Conservation (phyloP, 2,329 filamentous ascomycete species). For the Teratosphaeria gauchensis region DNA sequence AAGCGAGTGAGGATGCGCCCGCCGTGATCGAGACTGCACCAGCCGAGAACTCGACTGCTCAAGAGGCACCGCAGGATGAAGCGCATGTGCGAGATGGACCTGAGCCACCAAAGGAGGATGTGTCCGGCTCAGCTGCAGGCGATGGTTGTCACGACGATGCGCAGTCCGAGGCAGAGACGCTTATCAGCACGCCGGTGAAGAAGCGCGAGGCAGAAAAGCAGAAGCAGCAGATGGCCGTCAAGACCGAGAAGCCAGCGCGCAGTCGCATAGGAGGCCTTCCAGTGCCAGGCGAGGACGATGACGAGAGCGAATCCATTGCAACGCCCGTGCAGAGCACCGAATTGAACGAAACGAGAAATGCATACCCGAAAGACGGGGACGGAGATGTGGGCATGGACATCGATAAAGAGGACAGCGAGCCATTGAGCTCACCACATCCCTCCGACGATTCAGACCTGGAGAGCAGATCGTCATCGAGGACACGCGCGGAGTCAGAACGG, state of each 20-base stretch:
- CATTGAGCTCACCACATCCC: constrained; percentile 20
- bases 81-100: neutral
- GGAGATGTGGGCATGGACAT: constrained; percentile 12
- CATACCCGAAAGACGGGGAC: constrained; percentile 8
- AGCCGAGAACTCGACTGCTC: neutral
- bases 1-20: neutral
- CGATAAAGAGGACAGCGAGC: constrained; percentile 19
- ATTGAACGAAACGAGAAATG: constrained; percentile 11
- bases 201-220: constrained; percentile 28
- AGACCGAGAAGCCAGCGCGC: constrained; percentile 12
- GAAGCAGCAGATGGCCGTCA: constrained; percentile 8
- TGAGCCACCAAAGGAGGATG: constrained; percentile 1
- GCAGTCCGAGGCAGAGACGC: constrained; percentile 42
- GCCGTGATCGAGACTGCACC: neutral
- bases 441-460: constrained; percentile 9
- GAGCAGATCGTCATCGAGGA: constrained; percentile 16
- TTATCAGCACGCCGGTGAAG: constrained; percentile 36
- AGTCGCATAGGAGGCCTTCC: constrained; percentile 24
- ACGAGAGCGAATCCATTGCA: constrained; percentile 21
- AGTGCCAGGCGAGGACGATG: constrained; percentile 21
- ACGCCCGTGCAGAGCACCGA: constrained; percentile 21
- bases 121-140: constrained; percentile 2
- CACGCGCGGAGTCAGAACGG: constrained; percentile 21
- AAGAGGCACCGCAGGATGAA: neutral
- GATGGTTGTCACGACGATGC: constrained; percentile 25